Conservation (phyloP, 169 alveolate genomes). For the Plasmodium fragile region DNA sequence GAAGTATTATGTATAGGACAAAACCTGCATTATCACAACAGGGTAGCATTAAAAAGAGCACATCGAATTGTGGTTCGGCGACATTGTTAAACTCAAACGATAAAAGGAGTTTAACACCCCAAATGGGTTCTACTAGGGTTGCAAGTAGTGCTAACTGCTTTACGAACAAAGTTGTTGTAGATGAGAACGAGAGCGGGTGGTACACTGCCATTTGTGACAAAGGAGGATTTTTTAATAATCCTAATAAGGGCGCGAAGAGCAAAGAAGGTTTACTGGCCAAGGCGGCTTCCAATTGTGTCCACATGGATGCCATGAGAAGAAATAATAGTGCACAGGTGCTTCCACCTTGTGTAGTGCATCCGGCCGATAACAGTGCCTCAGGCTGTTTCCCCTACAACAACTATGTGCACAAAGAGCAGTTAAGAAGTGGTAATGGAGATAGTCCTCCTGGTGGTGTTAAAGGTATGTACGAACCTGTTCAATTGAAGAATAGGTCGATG, state of each 20-base stretch:
- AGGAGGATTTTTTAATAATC: background rate
- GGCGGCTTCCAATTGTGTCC: background rate
- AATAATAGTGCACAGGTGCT: background rate
- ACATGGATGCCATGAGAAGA: background rate
- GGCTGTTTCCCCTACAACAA: conserved; percentile 5
- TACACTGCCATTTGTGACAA: background rate
- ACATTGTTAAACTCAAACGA: background rate
- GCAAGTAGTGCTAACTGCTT: conserved; percentile 4
- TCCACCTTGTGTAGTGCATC: background rate
- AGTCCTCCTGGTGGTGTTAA: background rate
- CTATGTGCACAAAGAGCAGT: background rate
- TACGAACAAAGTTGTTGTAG: background rate
- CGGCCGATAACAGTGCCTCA: background rate
- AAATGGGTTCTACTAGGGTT: background rate
- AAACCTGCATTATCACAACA: background rate
- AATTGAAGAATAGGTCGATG: background rate
- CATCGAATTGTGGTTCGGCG: background rate
- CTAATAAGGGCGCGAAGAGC: background rate
- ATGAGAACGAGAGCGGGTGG: background rate
- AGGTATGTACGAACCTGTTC: background rate
- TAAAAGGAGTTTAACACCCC: background rate
- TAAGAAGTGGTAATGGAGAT: background rate
- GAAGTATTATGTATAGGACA: background rate
- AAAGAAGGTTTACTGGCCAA: background rate
- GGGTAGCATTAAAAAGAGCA: background rate